phyloP scores from a whole-genome alignment of 306 rosid genomes.

The Comarum palustre region DNA sequence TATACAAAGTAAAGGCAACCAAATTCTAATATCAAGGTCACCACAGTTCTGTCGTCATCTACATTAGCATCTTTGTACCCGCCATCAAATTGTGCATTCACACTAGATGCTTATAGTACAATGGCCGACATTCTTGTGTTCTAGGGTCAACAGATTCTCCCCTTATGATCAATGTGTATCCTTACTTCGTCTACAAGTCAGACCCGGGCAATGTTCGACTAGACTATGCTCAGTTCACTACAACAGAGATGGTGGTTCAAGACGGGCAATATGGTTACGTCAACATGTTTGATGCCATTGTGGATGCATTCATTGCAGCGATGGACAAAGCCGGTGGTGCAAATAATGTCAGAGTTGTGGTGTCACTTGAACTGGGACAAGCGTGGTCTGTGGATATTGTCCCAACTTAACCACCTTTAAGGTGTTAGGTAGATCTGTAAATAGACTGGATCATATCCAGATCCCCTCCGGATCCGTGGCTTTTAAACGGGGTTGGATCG shows the following conservation, averaged over 20 bases:
- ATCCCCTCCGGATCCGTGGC: too few relatives aligned
- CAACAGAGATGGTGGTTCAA: not conserved
- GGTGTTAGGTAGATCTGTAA: too few relatives aligned
- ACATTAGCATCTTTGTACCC: not conserved
- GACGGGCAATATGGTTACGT: not conserved
- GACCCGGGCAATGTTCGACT: slow-evolving; percentile 9
- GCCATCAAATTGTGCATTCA: slow-evolving; percentile 16
- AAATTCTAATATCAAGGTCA: slow-evolving; percentile 29
- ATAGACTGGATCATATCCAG: too few relatives aligned
- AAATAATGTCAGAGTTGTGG: slow-evolving; percentile 14
- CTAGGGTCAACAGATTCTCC: slow-evolving; percentile 11
- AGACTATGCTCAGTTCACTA: slow-evolving; percentile 5
- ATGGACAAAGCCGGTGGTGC: slow-evolving; percentile 11
- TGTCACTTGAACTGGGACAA: too few relatives aligned
- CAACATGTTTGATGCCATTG: slow-evolving; percentile 38
- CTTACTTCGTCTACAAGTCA: slow-evolving; percentile 29
- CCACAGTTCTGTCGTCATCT: slow-evolving; percentile 3
- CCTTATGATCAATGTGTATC: slow-evolving; percentile 32
- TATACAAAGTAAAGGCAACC: too few relatives aligned
- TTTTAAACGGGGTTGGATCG: too few relatives aligned
- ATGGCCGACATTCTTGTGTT: slow-evolving; percentile 4
- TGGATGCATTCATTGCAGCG: slow-evolving; percentile 34
- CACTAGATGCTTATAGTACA: too few relatives aligned
- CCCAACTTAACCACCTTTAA: too few relatives aligned
- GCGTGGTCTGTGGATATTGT: too few relatives aligned